Evolutionary conservation across 2,329 filamentous ascomycete genomes (phyloP), one percentile per base, ranked within the genome.

Genomic region (Acrodontium crateriforme): DNA sequence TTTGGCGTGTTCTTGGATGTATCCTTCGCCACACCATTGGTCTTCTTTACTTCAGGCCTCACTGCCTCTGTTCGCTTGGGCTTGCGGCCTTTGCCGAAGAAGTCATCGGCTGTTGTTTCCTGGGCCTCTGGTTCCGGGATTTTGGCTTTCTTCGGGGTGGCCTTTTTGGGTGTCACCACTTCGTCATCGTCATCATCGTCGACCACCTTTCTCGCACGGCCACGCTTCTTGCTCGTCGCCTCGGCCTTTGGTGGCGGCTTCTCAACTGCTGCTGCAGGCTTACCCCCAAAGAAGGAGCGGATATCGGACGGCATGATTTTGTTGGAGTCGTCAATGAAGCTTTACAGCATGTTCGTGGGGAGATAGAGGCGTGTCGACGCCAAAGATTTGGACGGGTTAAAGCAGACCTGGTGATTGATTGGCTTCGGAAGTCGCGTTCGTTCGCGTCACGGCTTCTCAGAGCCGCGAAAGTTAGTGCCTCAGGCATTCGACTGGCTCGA

Each of bases 231-330:
- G 48, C 45, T 29, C 30, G 62, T 59, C 48, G 46, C 35, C 16
- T 44, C 38, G 14, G 40, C 19, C 26, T 36, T 37, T 23, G 38
- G 37, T 22, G 20, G 10, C 13, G 20, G 20, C 26, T 39, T 39
- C 28, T 36, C 34, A 45, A 38, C 55, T 10, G 67, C 59, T 24
- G 66, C 59, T 38, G 69, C 66, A 28, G 72, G 71, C 54, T 84
- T 84, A 36, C 78, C 73, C 30, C 78, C 74, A 61, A 95, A 94
- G 58, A 94, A 95, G 44, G 67, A 83, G 49, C 85, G 71, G 47
- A 94, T 95, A 56, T 95, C 87, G 38, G 66, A 50, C 29, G 84
- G 73, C 84, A 93, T 92, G 37, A 27, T 47, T 30, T n/a, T n/a
- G n/a, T n/a, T n/a, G n/a, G n/a, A n/a, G n/a, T n/a, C n/a, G n/a